Base-by-base conservation (phyloP, 2,329 filamentous ascomycete genomes). In the Xylaria sp. region DNA sequence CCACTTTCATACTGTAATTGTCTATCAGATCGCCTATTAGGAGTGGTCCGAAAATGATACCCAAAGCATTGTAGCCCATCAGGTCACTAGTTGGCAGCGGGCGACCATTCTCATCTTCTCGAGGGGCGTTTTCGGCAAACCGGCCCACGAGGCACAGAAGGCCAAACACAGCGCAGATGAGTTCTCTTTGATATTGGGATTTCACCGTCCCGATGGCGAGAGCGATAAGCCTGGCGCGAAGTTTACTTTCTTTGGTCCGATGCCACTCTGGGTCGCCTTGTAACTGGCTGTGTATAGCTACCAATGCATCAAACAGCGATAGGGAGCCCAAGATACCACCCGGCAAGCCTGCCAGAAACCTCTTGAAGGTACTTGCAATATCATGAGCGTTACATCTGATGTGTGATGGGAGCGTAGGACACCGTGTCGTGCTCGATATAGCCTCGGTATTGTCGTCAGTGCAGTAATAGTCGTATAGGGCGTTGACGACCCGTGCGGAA, bases 141-240 rank as follows among this genome's bases (percentile, higher is more conserved):
- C 86, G 81, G 2, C 88, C 89, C 63, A 92, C 83, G 43, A 90
- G 80, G 60, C 85, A 88, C 12, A 91, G 80, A 13, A 92, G 80
- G 0, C 89, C 90, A 75, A 92, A 89, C 0, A 92, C 88, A 5
- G 88, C 87, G 69, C 87, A 91, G 50, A 92, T 89, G 3, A 92
- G 79, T 55, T 91, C 87, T 28, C 89, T 82, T 48, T 88, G 84
- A 67, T 87, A 87, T 61, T 84, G 84, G 0, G 88, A 90, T 63
- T 82, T 81, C n/a, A 90, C 79, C 0, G 86, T 86, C 1, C 83
- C 83, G 48, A 92, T 83, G 8, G 88, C 88, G 39, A 91, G 79
- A 1, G 89, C 89, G 69, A 91, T 89, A 3, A 92, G 81, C n/a
- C 88, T 83, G 8, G 89, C 88, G n/a, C 86, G 84, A 15, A 89